Evolutionary conservation across 192 early-diverging fungal species (phyloP), one percentile per base, ranked within the genome.

Genomic region (Tieghemiomyces parasiticus): DNA sequence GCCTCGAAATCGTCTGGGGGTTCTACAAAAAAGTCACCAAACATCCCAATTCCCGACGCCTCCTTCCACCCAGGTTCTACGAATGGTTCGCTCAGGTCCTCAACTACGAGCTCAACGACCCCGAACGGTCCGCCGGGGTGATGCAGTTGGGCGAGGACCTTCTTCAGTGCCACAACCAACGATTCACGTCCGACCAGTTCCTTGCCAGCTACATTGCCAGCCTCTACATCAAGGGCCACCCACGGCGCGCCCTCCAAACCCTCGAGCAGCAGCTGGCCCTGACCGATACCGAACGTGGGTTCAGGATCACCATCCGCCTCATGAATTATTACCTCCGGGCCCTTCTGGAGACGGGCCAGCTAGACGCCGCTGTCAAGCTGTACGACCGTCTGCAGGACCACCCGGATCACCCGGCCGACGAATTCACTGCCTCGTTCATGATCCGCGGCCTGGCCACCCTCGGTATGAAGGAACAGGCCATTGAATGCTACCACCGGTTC

Each of bases 261-360:
- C 13, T 52, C 20, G 26, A 52, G 6, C 50, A 25, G 22, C 50
- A 52, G 24, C 24, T 52, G 13, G 6, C 2, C 16, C 50, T 29
- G 19, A 52, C 26, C 30, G 50, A 52, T 14, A 52, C 2, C 26
- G 50, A 52, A 16, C 50, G 50, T 20, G 50, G 50, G 2, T 52
- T 52, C 30, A 14, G 20, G 19, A 14, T 52, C 16, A 52, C 19
- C 26, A 52, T 25, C 50, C 50, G 50, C 14, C 16, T 52, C 8
- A 20, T 52, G 12, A 52, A 52, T 28, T 52, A 30, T 28, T 52
- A 52, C 50, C 24, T 52, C 20, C 50, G 50, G 2, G 16, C 50
- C 2, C 24, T 52, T 24, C 26, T 52, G 8, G 30, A 14, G 1
- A 2, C 26, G 22, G 50, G 50, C 30, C 24, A 28, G 14, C 24